These are phyloP conservation scores for Mikania micrantha DNA, from an alignment of 129 eudicot genomes.

Conservation along the genomic window DNA sequence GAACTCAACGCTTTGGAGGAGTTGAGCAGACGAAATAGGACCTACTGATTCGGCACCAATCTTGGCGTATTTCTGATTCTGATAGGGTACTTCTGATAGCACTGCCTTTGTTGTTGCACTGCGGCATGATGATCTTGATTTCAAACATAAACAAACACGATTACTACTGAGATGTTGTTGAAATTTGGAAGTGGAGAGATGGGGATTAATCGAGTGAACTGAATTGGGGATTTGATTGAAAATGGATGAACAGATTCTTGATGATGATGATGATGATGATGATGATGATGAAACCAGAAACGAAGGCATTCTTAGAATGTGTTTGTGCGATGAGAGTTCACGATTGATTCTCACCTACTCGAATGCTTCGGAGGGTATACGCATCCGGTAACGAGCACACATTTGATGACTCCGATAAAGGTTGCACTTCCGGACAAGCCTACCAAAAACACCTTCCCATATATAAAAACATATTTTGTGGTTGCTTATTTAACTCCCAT, in stretches of 20 bases:
- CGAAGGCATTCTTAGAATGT: slow-evolving; percentile 27
- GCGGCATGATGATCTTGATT: slow-evolving; percentile 13
- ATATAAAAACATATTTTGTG: too few species aligned
- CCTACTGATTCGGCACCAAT: slow-evolving; percentile 69
- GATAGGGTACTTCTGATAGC: slow-evolving; percentile 32
- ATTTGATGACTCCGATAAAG: slow-evolving; percentile 6
- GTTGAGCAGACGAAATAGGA: slow-evolving; percentile 51
- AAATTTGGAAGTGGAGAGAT: background rate
- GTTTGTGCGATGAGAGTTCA: background rate
- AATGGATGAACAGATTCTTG: slow-evolving; percentile 15
- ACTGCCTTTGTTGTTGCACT: slow-evolving; percentile 29
- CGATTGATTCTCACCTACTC: background rate
- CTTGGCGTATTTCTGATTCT: slow-evolving; percentile 32
- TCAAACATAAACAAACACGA: background rate
- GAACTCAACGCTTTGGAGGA: slow-evolving; percentile 55
- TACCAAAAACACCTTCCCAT: background rate
- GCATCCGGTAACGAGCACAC: background rate
- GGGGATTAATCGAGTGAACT: slow-evolving; percentile 14
- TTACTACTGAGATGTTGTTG: background rate
- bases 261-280: slow-evolving; percentile 8
- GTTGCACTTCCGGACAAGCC: slow-evolving; percentile 1
- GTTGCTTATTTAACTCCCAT: too few species aligned
- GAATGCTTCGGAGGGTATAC: background rate
- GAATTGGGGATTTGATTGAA: slow-evolving; percentile 25
- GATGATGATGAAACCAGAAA: slow-evolving; percentile 25